Base-by-base conservation (phyloP, 2,329 filamentous ascomycete genomes). In the Grosmannia huntii region DNA sequence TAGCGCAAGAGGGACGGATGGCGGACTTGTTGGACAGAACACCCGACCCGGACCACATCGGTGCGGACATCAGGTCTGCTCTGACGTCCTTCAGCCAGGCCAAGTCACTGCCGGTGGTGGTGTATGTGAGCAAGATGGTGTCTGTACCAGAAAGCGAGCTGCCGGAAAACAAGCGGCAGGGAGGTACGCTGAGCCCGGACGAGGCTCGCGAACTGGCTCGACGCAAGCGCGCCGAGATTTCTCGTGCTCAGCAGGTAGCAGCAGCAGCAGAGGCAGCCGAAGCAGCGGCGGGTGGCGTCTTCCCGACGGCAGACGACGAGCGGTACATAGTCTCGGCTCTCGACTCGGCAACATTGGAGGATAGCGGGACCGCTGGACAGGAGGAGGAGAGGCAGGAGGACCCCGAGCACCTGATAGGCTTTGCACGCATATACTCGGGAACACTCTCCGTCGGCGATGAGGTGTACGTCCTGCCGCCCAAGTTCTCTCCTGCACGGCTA, bases 71-170 rank as follows among this genome's bases (percentile, higher is more conserved):
- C 57, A 86, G 83, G 64, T 77, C 87, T n/a, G 89, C 92, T 5
- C 92, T 97, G 85, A 73, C 87, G 2, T 78, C 84, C 0, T 96
- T 95, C 68, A 87, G 66, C 82, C 82, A 53, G n/a, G 4, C 78
- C 77, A 0, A 81, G 46, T 78, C 84, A 0, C 86, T 87, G 59
- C 91, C 92, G 0, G 84, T 95, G 0, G 89, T 99, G 1, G 92
- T 89, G 10, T 99, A 96, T 64, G 89, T 99, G 61, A 97, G 92
- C 73, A 99, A 99, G 70, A 96, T 99, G 90, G 89, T 97, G 1
- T 94, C 94, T 0, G 80, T 99, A 14, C 92, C 90, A 0, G 89
- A 95, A 67, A 96, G 89, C 70, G 92, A 99, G 65, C 76, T 99
- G 5, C 88, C 89, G 0, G 83, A 92, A 56, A 96, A 96, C 69